Evolutionary conservation across 169 alveolate species (phyloP).

Genomic region (Plasmodium gonderi): DNA sequence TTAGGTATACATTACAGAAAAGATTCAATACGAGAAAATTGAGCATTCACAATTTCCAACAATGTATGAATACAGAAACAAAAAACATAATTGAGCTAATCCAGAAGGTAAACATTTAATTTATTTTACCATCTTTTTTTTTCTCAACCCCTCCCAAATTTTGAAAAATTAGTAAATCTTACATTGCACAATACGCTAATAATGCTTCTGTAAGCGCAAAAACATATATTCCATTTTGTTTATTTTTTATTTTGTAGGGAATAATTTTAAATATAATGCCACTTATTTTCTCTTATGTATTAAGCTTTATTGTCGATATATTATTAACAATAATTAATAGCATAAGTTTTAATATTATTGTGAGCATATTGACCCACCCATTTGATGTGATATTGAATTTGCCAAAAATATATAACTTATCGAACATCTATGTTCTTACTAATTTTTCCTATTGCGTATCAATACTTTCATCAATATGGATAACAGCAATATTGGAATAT

Average conservation of each 20-base stretch:
- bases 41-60: conserved; percentile 61
- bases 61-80: conserved; percentile 56
- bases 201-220: neutral
- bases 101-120: conserved; percentile 46
- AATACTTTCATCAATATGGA: conserved; percentile 71
- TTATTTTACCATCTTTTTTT: conserved; percentile 13
- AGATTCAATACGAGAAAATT: conserved; percentile 52
- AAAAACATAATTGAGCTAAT: conserved; percentile 67
- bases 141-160: neutral
- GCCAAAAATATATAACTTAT: conserved; percentile 63
- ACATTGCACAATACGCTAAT: neutral
- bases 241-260: conserved; percentile 41
- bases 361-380: conserved; percentile 60
- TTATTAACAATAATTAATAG: conserved; percentile 65
- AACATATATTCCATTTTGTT: neutral
- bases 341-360: conserved; percentile 32
- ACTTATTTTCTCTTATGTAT: conserved; percentile 60
- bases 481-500: conserved; percentile 62
- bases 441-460: conserved; percentile 66
- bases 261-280: conserved; percentile 68
- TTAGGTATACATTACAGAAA: conserved; percentile 55
- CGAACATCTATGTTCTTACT: conserved; percentile 62
- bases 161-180: conserved; percentile 1
- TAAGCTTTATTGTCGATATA: conserved; percentile 62
- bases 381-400: conserved; percentile 68